Base-by-base conservation (phyloP, 805 yeast genomes). In the Ogataea populi-albae region DNA sequence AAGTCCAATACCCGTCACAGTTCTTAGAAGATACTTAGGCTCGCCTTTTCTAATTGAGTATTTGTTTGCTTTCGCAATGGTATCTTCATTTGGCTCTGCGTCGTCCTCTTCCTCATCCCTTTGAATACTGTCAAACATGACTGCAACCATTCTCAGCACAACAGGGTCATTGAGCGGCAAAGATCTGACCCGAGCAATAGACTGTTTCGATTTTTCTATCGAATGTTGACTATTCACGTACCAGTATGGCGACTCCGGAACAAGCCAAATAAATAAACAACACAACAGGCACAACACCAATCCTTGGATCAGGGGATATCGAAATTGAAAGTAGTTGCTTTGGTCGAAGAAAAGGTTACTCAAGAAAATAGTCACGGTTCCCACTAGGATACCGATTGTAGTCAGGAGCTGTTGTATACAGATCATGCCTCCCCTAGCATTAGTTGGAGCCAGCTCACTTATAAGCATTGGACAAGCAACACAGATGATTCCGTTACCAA, bases 191-290 rank as follows among this genome's bases (percentile, higher is more conserved):
- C 42, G 37, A 11, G 57, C 52, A 6, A 55, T 34, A 6, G 55
- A 45, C 14, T 24, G 20, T 23, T 40, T 46, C 12, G 59, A 50
- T 16, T 35, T 37, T 29, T 40, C 49, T 2, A 32, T 28, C 18
- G 10, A 27, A 18, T 38, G 26, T 14, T 40, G 34, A 17, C 35
- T 37, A 12, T 41, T 37, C 3, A 56, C 27, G 26, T 52, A 42
- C 61, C 59, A 62, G 23, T 43, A 35, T 6, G 68, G 66, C 0
- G 65, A 57, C 32, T 63, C 67, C 0, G 66, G 66, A 19, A 57
- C 62, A 20, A 50, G 16, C 51, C 50, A 45, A 23, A 59, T 54
- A 5, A 45, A 22, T 7, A 41, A 18, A 15, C 45, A 41, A 9
- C 46, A 23, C 2, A 44, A 3, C 4, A 46, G 8, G 6, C 48